Base-by-base conservation (phyloP, 177 flowering plant species). In the Vitis hybrid region DNA sequence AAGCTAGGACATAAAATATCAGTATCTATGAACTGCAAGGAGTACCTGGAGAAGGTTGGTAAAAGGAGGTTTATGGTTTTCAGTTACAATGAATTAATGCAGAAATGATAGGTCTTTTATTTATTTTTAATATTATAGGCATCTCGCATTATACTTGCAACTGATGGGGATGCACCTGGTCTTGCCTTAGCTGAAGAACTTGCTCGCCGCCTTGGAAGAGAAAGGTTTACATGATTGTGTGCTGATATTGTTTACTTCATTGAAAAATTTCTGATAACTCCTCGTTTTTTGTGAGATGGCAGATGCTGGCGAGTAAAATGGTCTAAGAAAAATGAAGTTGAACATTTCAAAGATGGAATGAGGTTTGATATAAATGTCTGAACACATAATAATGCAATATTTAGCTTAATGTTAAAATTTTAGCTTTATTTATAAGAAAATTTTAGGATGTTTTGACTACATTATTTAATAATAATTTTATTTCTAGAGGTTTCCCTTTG, bases 161-260 rank as follows among this genome's bases (percentile, higher is more conserved):
- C 98, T 74, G 99, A 93, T 83, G 92, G 83, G 26, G 98, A 95
- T 80, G 31, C 59, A 19, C 93, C 97, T 76, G 98, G 98, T 55
- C 91, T 86, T 84, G 95, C 98, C 65, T 85, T 93, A 69, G 96
- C 99, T 51, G 98, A 91, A 81, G 99, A 93, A 82, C 89, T 95
- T 77, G 98, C 99, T 45, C 91, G 99, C 15, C 98, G 99, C 61
- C 82, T 95, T 65, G 99, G 99, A 66, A 89, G 84, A 82, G 98
- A 95, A 77, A 92, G 95, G 98, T 92, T 52, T 73, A 12, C 15
- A 16, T 49, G 50, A 52, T 39, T 55, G 60, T 57, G 31, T 52
- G 53, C 26, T 49, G 26, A 59, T 55, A 16, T 26, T 64, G 12
- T 5, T 26, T 33, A 16, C 10, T 51, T 60, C 10, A 18, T 29